Conservation (phyloP, 495 filamentous ascomycete genomes). For the Hypoxylon perforatum region DNA sequence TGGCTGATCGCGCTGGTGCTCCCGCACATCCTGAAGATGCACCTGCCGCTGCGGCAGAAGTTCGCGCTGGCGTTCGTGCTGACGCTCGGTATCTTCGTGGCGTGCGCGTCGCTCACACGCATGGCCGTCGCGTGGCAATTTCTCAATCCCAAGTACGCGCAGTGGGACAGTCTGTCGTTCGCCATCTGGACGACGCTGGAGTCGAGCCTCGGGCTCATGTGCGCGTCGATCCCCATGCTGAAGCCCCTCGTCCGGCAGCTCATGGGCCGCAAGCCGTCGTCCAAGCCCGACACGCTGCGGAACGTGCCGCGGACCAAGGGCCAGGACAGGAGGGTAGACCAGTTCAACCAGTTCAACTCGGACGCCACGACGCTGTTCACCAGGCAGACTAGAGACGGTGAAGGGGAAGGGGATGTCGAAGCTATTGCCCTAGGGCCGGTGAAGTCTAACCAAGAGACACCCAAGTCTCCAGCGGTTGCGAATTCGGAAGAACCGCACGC, state of each 20-base stretch:
- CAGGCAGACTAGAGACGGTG: not conserved
- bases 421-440: constrained; percentile 20
- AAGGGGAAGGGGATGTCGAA: constrained; percentile 3
- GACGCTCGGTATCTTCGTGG: constrained; percentile 50
- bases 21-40: constrained; percentile 49
- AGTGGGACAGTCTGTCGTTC: constrained; percentile 40
- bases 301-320: constrained; percentile 34
- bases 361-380: constrained; percentile 35
- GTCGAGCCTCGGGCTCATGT: constrained; percentile 38
- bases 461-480: constrained; percentile 9
- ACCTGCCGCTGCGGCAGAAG: constrained; percentile 48
- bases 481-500: constrained; percentile 23
- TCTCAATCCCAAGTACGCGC: constrained; percentile 40
- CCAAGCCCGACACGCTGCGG: constrained; percentile 31
- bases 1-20: constrained; percentile 52
- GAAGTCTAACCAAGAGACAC: constrained; percentile 12
- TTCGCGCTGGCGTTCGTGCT: constrained; percentile 48
- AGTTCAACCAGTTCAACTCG: constrained; percentile 24
- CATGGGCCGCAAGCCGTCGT: constrained; percentile 38
- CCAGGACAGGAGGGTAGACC: constrained; percentile 1
- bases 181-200: constrained; percentile 43
- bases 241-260: constrained; percentile 36
- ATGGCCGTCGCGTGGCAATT: constrained; percentile 42
- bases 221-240: constrained; percentile 41
- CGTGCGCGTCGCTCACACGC: constrained; percentile 49